Percentiles rank a stretch among this genome's conserved stretches.
Conservation (phyloP, 805 yeast genomes). For the Nakazawaea ernobii region DNA sequence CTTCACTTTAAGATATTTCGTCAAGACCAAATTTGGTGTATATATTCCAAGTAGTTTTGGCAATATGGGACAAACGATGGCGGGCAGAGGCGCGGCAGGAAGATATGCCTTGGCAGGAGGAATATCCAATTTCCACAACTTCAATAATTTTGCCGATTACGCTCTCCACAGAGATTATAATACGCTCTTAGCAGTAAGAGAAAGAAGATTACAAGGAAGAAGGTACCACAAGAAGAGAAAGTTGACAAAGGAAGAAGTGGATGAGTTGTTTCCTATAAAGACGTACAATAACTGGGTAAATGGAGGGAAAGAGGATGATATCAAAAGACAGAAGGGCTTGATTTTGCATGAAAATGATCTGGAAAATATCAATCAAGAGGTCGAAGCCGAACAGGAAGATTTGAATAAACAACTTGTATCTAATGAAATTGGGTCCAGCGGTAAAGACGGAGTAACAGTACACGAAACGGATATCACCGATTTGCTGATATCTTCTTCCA, state of each 20-base stretch:
- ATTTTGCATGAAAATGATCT: conserved; percentile 31
- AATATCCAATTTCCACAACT: background rate
- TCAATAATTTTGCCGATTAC: conserved; percentile 13
- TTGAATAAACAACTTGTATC: background rate
- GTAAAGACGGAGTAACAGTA: conserved; percentile 7
- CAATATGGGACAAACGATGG: background rate
- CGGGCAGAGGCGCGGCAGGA: conserved; percentile 7
- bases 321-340: conserved; percentile 33
- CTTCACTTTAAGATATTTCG: conserved; percentile 56
- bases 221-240: conserved; percentile 43
- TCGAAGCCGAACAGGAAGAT: background rate
- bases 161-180: conserved; percentile 23
- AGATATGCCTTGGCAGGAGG: conserved; percentile 10
- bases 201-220: conserved; percentile 28
- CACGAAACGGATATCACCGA: conserved; percentile 1
- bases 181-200: conserved; percentile 2
- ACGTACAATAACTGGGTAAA: conserved; percentile 55
- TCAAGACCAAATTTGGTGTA: conserved; percentile 51
- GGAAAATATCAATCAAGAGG: conserved; percentile 23
- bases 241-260: conserved; percentile 52
- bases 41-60: conserved; percentile 28
- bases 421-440: background rate
- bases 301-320: conserved; percentile 53
- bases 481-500: background rate
- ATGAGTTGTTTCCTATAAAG: conserved; percentile 50